These are phyloP conservation scores for Saccharomyces paradoxus DNA, from an alignment of 805 yeast genomes.

Conservation along the genomic window DNA sequence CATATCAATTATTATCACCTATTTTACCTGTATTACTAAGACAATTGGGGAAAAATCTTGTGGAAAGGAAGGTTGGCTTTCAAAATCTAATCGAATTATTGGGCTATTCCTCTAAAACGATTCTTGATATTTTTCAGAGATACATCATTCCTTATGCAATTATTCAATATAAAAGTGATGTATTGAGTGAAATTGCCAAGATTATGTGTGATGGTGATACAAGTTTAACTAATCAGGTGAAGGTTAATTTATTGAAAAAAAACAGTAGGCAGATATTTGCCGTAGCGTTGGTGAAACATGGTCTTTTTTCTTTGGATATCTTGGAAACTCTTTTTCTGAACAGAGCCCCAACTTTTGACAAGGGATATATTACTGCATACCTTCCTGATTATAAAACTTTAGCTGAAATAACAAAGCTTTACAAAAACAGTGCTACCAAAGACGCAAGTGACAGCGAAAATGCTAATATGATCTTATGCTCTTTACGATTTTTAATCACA, in stretches of 20 bases:
- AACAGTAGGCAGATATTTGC: slow-evolving; percentile 31
- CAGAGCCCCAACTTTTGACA: slow-evolving; percentile 26
- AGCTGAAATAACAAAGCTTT: slow-evolving; percentile 28
- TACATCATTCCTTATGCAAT: slow-evolving; percentile 73
- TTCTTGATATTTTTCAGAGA: slow-evolving; percentile 59
- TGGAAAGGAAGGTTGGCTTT: slow-evolving; percentile 45
- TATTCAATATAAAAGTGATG: slow-evolving; percentile 54
- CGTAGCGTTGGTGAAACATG: slow-evolving; percentile 28
- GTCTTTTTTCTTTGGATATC: slow-evolving; percentile 25
- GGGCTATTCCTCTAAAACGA: slow-evolving; percentile 51
- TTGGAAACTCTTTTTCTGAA: slow-evolving; percentile 25
- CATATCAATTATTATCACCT: slow-evolving; percentile 76
- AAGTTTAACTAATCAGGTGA: slow-evolving; percentile 14
- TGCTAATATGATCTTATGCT: slow-evolving; percentile 20
- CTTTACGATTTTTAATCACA: slow-evolving; percentile 23
- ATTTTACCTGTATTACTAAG: slow-evolving; percentile 66
- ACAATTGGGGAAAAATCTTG: slow-evolving; percentile 47
- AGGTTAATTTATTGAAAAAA: slow-evolving; percentile 17
- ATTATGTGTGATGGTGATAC: slow-evolving; percentile 22
- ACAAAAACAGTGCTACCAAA: slow-evolving; percentile 13
- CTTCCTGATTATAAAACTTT: slow-evolving; percentile 28
- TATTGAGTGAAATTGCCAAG: slow-evolving; percentile 35
- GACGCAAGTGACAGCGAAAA: slow-evolving; percentile 11
- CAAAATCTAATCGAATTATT: slow-evolving; percentile 55
- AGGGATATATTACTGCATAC: slow-evolving; percentile 18